Percentiles rank a stretch among this genome's conserved stretches.
Conservation (phyloP, 2,329 filamentous ascomycete species). For the Alternaria postmessia region DNA sequence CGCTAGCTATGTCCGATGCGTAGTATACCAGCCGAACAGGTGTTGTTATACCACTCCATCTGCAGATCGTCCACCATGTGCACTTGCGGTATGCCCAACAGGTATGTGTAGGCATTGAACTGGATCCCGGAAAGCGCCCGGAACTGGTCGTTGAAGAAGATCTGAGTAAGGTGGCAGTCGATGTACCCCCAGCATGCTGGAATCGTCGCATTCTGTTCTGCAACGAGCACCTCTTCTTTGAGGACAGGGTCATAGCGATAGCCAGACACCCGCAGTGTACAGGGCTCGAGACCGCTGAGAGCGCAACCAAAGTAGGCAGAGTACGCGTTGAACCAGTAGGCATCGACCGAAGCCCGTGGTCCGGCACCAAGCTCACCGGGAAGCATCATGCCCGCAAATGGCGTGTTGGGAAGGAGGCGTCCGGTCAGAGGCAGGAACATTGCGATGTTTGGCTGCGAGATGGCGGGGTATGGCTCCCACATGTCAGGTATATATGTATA, state of each 20-base stretch:
- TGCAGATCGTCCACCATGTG: conserved; percentile 60
- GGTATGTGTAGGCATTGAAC: conserved; percentile 56
- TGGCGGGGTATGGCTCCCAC: conserved; percentile 55
- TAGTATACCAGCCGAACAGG: conserved; percentile 56
- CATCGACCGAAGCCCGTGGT: conserved; percentile 51
- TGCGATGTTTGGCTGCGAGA: conserved; percentile 57
- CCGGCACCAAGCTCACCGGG: conserved; percentile 60
- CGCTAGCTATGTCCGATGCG: conserved; percentile 43
- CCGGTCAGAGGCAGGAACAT: conserved; percentile 55
- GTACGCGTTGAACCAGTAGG: conserved; percentile 62
- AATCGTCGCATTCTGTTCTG: conserved; percentile 52
- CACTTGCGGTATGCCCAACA: conserved; percentile 49
- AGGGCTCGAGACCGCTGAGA: conserved; percentile 50
- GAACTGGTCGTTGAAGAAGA: conserved; percentile 53
- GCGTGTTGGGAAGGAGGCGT: conserved; percentile 34
- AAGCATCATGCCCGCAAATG: conserved; percentile 45
- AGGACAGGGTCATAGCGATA: conserved; percentile 53
- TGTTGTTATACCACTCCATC: conserved; percentile 60
- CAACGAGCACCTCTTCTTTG: conserved; percentile 47
- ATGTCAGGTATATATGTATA: conserved; percentile 59
- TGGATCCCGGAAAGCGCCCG: conserved; percentile 57
- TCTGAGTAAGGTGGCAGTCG: conserved; percentile 54
- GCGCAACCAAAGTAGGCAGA: conserved; percentile 59
- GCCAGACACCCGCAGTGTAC: conserved; percentile 56
- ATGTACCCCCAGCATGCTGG: conserved; percentile 52